Evolutionary conservation across 192 early-diverging fungal genomes (phyloP), one percentile per base, ranked within the genome.

Genomic region (Coemansia sp.): DNA sequence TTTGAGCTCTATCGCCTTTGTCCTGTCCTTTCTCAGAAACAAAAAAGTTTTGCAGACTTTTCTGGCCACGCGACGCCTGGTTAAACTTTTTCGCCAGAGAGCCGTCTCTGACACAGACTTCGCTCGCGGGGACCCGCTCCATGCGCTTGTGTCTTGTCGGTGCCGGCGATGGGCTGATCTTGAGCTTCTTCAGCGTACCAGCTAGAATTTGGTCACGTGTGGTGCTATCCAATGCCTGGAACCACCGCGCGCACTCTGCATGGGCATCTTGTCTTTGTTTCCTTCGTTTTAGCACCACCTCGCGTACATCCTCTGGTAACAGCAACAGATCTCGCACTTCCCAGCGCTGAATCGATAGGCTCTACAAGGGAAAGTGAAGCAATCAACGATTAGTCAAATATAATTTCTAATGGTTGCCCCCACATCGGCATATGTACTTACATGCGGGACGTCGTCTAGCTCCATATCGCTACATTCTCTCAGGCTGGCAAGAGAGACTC

Each of bases 21-120:
- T 35, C 56, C 3, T 4, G 56, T 16, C 31, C 56, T 39, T 34
- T 67, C 19, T 76, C 74, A 14, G 44, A 57, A 1, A 62, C 42
- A 62, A 84, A 84, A 65, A 84, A 84, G 41, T 33, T 79, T 57
- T 79, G 77, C 48, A 84, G 59, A 37, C 74, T 79, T 13, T 45
- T 62, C 64, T 84, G 77, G 35, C 76, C 76, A 4, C 67, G 75
- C 19, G 66, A 34, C 27, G 37, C n/a, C 14, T 66, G 63, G 27
- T 31, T 44, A 19, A 62, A n/a, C 62, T 72, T 71, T 24, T 60
- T 46, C 6, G 61, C 8, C 4, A 37, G 7, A 9, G 19, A 33
- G 16, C 36, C 63, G 40, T 42, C 51, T 33, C 13, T n/a, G 13
- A 41, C 24, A 10, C 31, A 13, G 5, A 6, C 3, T 4, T 39